Conservation (phyloP, 2,329 filamentous ascomycete species). For the Cadophora malorum region DNA sequence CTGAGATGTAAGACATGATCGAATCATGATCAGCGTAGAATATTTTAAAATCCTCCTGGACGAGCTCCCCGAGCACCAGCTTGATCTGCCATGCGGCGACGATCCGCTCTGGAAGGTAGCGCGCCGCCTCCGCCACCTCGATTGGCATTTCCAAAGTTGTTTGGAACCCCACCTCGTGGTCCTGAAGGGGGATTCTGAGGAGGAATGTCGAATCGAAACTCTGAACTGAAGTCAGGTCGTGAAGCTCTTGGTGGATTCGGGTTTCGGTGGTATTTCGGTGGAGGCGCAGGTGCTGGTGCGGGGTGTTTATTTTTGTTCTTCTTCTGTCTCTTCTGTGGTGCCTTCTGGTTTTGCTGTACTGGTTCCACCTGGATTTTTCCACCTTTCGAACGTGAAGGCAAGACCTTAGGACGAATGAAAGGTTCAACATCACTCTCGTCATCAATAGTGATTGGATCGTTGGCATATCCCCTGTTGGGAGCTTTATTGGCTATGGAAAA, state of each 20-base stretch:
- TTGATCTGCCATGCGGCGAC: conserved; percentile 9
- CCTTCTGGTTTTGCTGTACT: background rate
- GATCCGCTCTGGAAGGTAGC: background rate
- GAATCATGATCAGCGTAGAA: background rate
- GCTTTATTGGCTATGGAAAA: conserved; percentile 37
- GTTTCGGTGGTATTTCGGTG: background rate
- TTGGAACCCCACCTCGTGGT: background rate
- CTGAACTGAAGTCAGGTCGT: background rate
- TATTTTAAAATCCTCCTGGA: background rate
- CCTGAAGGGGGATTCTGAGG: conserved; percentile 1
- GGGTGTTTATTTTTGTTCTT: background rate
- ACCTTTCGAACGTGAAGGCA: conserved; percentile 8
- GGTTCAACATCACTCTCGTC: conserved; percentile 40
- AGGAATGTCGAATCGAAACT: background rate
- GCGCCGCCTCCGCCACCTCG: background rate
- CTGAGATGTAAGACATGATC: background rate
- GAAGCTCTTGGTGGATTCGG: conserved; percentile 9
- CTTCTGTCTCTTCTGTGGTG: background rate
- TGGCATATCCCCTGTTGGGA: conserved; percentile 42
- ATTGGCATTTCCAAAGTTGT: conserved; percentile 3
- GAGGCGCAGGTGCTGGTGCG: background rate
- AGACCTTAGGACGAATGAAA: conserved; percentile 43
- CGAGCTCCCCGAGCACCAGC: background rate
- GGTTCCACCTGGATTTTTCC: conserved; percentile 7
- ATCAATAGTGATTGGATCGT: conserved; percentile 42